Conservation (phyloP, 1,139 yeast species). For the Suhomyces ambrosiae region DNA sequence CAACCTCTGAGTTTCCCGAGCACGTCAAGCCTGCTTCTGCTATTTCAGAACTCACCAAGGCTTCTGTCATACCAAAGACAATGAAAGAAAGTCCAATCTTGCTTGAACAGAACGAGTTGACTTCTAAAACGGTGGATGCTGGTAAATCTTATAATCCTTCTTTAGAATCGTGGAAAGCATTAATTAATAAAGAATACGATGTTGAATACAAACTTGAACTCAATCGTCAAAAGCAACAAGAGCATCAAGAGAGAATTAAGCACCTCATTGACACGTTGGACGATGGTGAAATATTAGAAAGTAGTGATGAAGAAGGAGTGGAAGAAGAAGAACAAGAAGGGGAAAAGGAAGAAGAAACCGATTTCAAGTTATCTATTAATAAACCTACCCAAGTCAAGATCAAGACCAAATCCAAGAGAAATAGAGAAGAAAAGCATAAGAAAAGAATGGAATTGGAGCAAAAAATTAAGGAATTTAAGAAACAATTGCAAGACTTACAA, state of each 20-base stretch:
- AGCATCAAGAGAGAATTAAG: conserved; percentile 64
- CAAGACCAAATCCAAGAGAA: conserved; percentile 79
- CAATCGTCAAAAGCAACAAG: conserved; percentile 58
- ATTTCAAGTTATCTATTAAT: conserved; percentile 63
- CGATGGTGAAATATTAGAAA: conserved; percentile 55
- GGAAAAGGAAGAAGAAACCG: conserved; percentile 17
- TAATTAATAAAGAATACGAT: conserved; percentile 67
- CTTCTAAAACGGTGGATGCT: conserved; percentile 57
- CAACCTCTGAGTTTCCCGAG: conserved; percentile 45
- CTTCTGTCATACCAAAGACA: conserved; percentile 60
- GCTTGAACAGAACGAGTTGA: conserved; percentile 41
- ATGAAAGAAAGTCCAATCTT: conserved; percentile 55
- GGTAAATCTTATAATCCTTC: conserved; percentile 96
- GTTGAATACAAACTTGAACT: conserved; percentile 70
- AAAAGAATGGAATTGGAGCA: conserved; percentile 57
- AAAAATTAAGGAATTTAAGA: conserved; percentile 60
- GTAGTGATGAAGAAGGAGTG: conserved; percentile 45
- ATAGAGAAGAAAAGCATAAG: conserved; percentile 66
- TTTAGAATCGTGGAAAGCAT: conserved; percentile 75
- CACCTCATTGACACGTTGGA: conserved; percentile 63
- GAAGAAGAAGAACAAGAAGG: conserved; percentile 27
- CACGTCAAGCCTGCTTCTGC: conserved; percentile 21
- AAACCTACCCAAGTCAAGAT: conserved; percentile 68
- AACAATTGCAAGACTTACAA: conserved; percentile 58
- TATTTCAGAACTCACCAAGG: conserved; percentile 50